Evolutionary conservation across 1,284 basidiomycete species (phyloP), one percentile per base, ranked within the genome.

Genomic region (Ganoderma lingzhi): DNA sequence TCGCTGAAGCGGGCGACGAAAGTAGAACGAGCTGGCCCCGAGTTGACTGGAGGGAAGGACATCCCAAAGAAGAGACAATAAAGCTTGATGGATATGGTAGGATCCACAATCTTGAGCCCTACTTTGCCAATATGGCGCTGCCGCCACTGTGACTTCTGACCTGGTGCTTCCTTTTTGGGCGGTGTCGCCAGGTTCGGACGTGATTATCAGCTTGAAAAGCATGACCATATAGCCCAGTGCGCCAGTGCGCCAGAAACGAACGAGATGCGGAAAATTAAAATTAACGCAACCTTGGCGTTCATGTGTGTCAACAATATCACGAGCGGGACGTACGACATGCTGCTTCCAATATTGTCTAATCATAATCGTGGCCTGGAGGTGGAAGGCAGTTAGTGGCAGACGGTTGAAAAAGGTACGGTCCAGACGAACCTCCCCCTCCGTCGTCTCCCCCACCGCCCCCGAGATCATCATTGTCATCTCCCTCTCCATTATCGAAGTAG

Each of bases 401-500:
- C 28, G 55, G 55, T 39, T 35, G 42, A 37, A 61, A 63, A 23
- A 12, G 48, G 58, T 60, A 32, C 23, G 56, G 17, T 35, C 3
- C 37, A 61, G 59, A 71, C 76, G 53, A 63, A 73, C 83, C 85
- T 75, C 87, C 90, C 17, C 85, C 91, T 62, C 86, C 92, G 23
- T 82, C 86, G 19, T 84, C 90, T n/a, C 85, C 86, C 2, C 80
- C 89, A 1, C 88, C 91, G 15, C 86, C 92, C 10, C 90, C 93
- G 12, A 93, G 80, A 74, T 93, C 89, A 74, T 94, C 93, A 65
- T 86, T 79, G 75, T 94, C 92, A 66, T 94, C 93, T 4, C 84
- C 89, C 79, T 94, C 93, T 32, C 93, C 93, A 69, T 93, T 94
- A 78, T 95, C 93, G 78, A 95, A 95, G 84, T 94, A 94, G 77